Base-by-base conservation (phyloP, 2,329 filamentous ascomycete genomes). In the Trichoderma gracile region DNA sequence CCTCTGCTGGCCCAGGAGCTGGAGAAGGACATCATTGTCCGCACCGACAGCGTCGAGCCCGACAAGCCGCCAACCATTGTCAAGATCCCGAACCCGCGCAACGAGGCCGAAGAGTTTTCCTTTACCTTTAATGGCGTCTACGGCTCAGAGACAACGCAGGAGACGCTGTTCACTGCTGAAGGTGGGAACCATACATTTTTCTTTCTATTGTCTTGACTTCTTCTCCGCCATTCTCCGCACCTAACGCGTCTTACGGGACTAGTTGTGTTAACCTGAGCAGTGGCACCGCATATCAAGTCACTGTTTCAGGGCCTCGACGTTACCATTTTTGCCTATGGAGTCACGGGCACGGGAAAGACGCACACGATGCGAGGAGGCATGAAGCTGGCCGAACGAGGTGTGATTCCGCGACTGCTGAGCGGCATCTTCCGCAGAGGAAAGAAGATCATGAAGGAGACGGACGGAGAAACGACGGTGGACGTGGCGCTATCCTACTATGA, bases 71-170 rank as follows among this genome's bases (percentile, higher is more conserved):
- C 84, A 67, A 88, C 83, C 27, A 79, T 96, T 33, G 87, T 98
- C 73, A 89, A 90, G 75, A 96, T 98, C 72, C 94, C 94, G 3
- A 97, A 93, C 74, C 93, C 94, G 0, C 97, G 95, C 80, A 97
- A 97, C 73, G 91, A 92, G 68, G 82, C 85, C 23, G 94, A 98
- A 78, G 90, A 93, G 73, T 98, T 93, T 78, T 93, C 90, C 61
- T 99, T 98, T 76, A 87, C 93, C 59, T 98, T 98, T 83, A 96
- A 95, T 81, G 86, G 90, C 70, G 94, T 98, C 63, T 98, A 97
- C 77, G 92, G 92, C 73, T 86, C 89, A 71, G 77, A 84, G 42
- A 89, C 91, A 17, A 87, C 91, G 9, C 94, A 99, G 76, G 91
- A 97, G 77, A 85, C 91, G 68, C 79, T 99, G 64, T 99, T 96